These are phyloP conservation scores for Gaillardinia entomophila DNA, from an alignment of 805 yeast species.

Conservation along the genomic window DNA sequence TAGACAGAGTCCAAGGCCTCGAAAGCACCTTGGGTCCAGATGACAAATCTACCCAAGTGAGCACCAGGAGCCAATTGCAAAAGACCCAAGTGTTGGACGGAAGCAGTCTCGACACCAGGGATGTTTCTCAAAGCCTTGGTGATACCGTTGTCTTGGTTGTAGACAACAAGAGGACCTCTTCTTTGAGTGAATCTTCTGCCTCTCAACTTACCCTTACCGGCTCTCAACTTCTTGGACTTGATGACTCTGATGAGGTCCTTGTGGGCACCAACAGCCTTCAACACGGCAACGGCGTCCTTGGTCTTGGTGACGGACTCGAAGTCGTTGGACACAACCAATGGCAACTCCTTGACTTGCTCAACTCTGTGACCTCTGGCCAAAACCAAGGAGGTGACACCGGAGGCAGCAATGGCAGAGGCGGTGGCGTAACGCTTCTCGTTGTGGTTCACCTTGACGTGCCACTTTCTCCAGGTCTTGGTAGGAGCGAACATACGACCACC, in stretches of 20 bases:
- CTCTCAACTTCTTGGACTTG: conserved; percentile 98
- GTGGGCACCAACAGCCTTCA: conserved; percentile 98
- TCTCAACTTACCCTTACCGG: conserved; percentile 99
- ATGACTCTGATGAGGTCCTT: conserved; percentile 96
- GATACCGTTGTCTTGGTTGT: conserved; percentile 95
- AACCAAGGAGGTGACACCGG: conserved; percentile 96
- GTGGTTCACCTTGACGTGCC: conserved; percentile 99
- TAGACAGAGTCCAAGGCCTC: conserved; percentile 94
- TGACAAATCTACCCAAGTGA: conserved; percentile 98
- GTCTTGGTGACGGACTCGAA: conserved; percentile 92
- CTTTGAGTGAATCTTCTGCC: conserved; percentile 99
- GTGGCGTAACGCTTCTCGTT: conserved; percentile 99
- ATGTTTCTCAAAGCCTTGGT: conserved; percentile 99
- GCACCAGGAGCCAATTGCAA: conserved; percentile 99
- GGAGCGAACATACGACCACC: conserved; percentile 99
- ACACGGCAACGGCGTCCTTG: conserved; percentile 96
- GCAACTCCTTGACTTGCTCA: conserved; percentile 96
- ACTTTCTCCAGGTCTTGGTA: conserved; percentile 99
- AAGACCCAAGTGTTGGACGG: conserved; percentile 87
- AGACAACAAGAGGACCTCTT: conserved; percentile 99
- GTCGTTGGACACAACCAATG: conserved; percentile 92
- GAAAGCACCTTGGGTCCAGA: conserved; percentile 99
- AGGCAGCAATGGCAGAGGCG: conserved; percentile 99
- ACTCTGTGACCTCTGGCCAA: conserved; percentile 99
- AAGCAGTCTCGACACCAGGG: conserved; percentile 98